A percentile compares a stretch with the other conserved stretches of the same genome.
These are phyloP conservation scores for Apiospora saccharicola DNA, from an alignment of 2,329 filamentous ascomycete genomes.

Conservation along the genomic window DNA sequence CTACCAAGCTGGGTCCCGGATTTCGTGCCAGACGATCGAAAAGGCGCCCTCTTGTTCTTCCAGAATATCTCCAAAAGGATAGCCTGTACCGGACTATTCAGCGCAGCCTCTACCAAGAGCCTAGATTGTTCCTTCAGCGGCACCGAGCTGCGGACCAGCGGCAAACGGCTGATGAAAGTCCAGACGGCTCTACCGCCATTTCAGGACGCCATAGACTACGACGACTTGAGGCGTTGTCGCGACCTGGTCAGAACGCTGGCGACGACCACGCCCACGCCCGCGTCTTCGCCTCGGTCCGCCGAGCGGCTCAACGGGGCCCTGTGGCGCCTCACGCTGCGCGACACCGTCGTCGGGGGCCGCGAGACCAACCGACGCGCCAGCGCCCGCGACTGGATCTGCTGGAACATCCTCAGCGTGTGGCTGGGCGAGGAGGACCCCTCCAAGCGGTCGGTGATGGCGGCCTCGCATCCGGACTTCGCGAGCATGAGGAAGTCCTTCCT, in stretches of 20 bases:
- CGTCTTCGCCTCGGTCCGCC: neutral
- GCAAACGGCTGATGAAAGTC: neutral
- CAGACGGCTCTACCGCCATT: neutral
- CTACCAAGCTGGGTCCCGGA: conserved; percentile 28
- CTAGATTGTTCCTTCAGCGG: conserved; percentile 6
- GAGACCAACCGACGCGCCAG: conserved; percentile 13
- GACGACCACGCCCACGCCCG: neutral
- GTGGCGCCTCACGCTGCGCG: conserved; percentile 3
- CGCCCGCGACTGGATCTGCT: conserved; percentile 22
- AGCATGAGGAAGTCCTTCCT: conserved; percentile 1
- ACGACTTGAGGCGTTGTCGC: neutral
- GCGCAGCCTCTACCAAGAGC: neutral
- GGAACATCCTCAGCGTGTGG: conserved; percentile 9
- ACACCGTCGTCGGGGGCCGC: conserved; percentile 5
- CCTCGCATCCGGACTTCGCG: neutral
- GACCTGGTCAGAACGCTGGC: neutral
- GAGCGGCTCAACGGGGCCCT: neutral
- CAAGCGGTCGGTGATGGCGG: neutral
- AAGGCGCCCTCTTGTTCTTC: neutral
- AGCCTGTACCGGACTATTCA: neutral
- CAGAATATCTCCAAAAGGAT: conserved; percentile 18
- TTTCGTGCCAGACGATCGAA: conserved; percentile 6
- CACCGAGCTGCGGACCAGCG: neutral
- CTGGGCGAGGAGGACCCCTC: conserved; percentile 20
- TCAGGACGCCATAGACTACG: neutral